Conservation (phyloP, 139 green algal genomes). For the Chlorella sp. region DNA sequence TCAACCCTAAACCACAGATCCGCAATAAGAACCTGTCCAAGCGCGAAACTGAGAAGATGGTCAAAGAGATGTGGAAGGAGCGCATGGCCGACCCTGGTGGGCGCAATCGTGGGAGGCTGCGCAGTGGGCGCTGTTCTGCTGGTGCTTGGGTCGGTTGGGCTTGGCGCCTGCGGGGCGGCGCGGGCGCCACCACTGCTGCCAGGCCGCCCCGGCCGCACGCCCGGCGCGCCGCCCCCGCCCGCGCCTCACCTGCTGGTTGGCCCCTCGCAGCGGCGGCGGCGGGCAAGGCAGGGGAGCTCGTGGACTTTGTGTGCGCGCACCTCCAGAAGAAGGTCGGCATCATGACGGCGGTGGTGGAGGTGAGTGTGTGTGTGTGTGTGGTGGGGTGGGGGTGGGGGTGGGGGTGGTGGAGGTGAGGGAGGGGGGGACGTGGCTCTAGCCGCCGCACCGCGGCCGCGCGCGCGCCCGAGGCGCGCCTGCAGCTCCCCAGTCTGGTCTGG, state of each 20-base stretch:
- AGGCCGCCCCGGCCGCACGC: not conserved
- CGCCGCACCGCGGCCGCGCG: too few relatives aligned
- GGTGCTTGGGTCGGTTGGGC: not conserved
- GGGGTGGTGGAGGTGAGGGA: too few relatives aligned
- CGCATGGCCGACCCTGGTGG: constrained; percentile 27
- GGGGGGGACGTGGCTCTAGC: too few relatives aligned
- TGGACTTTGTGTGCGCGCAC: constrained; percentile 52
- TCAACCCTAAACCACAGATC: too few relatives aligned
- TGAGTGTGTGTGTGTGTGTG: too few relatives aligned
- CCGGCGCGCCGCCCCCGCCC: not conserved
- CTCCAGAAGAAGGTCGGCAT: constrained; percentile 61
- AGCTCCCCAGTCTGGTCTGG: too few relatives aligned
- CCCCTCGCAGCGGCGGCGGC: constrained; percentile 13
- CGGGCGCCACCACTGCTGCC: not conserved
- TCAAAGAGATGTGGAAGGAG: constrained; percentile 68
- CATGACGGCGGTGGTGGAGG: constrained; percentile 51
- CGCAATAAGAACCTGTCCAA: constrained; percentile 62
- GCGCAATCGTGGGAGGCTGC: not conserved
- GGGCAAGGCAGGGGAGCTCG: constrained; percentile 32
- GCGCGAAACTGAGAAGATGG: constrained; percentile 57
- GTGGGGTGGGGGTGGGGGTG: not conserved
- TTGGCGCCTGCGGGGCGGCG: not conserved
- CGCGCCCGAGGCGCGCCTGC: too few relatives aligned
- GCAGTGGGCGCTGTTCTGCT: too few relatives aligned
- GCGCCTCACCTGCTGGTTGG: not conserved